phyloP scores from a whole-genome alignment of 1,284 basidiomycete species.

The Rhizopogon parksii region DNA sequence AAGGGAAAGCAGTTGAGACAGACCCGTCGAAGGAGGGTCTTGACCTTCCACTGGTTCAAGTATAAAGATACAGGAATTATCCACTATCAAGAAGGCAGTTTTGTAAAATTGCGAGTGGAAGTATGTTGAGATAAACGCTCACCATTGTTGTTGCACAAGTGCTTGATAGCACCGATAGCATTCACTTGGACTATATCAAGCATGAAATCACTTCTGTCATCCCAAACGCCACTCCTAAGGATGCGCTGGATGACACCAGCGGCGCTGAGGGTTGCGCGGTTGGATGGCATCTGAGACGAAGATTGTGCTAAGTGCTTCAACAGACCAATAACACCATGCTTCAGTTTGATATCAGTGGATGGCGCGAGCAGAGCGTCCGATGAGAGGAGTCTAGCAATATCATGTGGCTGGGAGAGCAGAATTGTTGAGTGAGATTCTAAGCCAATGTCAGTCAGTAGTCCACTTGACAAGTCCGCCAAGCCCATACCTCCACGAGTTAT shows the following conservation, averaged over 20 bases:
- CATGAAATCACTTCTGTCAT: constrained; percentile 62
- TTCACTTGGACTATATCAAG: constrained; percentile 82
- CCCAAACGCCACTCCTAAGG: constrained; percentile 65
- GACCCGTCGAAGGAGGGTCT: constrained; percentile 35
- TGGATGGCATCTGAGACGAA: constrained; percentile 49
- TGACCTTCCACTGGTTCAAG: constrained; percentile 32
- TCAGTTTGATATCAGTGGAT: constrained; percentile 68
- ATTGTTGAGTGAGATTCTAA: constrained; percentile 61
- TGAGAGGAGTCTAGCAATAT: constrained; percentile 44
- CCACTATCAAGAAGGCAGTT: constrained; percentile 37
- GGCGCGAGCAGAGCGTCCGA: constrained; percentile 44
- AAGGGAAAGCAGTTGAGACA: constrained; percentile 69
- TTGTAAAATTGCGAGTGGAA: constrained; percentile 9
- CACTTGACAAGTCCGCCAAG: constrained; percentile 1
- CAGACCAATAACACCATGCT: constrained; percentile 78
- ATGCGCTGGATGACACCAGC: constrained; percentile 60
- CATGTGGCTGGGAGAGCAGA: constrained; percentile 50
- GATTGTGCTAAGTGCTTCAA: constrained; percentile 82
- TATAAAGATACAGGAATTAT: constrained; percentile 55
- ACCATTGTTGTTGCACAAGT: constrained; percentile 77
- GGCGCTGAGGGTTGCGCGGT: constrained; percentile 56
- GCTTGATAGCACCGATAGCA: constrained; percentile 84
- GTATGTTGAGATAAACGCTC: constrained; percentile 21
- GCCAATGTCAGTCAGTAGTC: constrained; percentile 1
- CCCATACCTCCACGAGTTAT: constrained; percentile 66